Evolutionary conservation across 2,329 filamentous ascomycete species (phyloP).

Genomic region (Esteya vermicola): DNA sequence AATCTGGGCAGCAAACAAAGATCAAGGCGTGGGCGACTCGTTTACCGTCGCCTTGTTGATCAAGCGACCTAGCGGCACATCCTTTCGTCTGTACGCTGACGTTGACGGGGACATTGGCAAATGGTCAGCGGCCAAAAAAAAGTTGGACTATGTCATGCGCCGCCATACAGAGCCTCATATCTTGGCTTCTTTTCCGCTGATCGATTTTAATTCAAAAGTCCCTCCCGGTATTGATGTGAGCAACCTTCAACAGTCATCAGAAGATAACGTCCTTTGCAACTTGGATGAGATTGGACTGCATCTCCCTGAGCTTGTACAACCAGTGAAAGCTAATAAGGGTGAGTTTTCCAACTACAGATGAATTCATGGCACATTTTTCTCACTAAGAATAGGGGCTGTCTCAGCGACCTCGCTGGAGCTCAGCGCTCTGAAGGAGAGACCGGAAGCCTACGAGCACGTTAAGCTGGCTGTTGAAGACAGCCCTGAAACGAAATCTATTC

Average conservation of each 20-base stretch:
- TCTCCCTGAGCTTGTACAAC: background rate
- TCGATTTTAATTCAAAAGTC: background rate
- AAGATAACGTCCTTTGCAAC: background rate
- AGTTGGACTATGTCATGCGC: background rate
- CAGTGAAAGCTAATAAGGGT: background rate
- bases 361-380: background rate
- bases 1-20: background rate
- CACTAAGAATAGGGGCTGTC: background rate
- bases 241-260: background rate
- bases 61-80: background rate
- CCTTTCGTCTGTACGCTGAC: background rate
- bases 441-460: no score
- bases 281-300: background rate
- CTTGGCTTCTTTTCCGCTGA: background rate
- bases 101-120: background rate
- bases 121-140: background rate
- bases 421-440: background rate
- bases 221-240: background rate
- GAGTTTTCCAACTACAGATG: background rate
- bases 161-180: no score
- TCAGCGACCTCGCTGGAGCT: background rate
- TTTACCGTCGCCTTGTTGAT: background rate
- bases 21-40: background rate
- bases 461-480: no score
- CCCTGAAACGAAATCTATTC: background rate